Evolutionary conservation across 73 alveolate species (phyloP), one percentile per base, ranked within the genome.

Genomic region (Stentor roeselii): DNA sequence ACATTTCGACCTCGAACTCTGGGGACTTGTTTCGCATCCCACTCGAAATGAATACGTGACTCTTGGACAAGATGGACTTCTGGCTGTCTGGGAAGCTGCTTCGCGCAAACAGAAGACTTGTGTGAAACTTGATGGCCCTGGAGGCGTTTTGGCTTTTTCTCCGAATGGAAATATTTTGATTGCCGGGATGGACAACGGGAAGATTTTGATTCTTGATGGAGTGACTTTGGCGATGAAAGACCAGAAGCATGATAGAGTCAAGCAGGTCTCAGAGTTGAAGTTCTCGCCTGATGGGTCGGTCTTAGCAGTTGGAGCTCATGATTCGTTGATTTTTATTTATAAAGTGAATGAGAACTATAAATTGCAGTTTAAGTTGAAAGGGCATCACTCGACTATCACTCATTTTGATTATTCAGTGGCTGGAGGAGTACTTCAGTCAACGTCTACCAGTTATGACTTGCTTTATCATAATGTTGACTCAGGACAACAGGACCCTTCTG

Each of bases 21-120:
- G 99, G 99, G 99, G 99, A 36, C 85, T 97, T 39, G 97, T 96
- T 50, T 85, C 94, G 32, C 99, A 97, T 88, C 99, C 99, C 67
- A 78, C 88, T 37, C 87, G 95, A 82, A 92, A 90, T 67, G 95
- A 88, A 83, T 97, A 78, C 82, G 91, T 82, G 78, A 96, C 99
- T 34, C 94, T 95, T 27, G 99, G 99, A 3, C 95, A 97, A 92
- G 99, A 97, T 91, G 87, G 89, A 82, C 89, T 95, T 93, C 97
- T 97, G 38, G 98, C 97, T 3, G 88, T 94, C 42, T 97, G 99
- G 98, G 99, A 97, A 88, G 86, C 93, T 36, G 83, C 78, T 78
- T 78, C 84, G n/a, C 94, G 97, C 84, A 96, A 94, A 83, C 87
- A 92, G 86, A 85, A 88, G 60, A 88, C 95, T 87, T 91, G 89